Evolutionary conservation across 768 basidiomycete species (phyloP).

Genomic region (Pholiota molesta): DNA sequence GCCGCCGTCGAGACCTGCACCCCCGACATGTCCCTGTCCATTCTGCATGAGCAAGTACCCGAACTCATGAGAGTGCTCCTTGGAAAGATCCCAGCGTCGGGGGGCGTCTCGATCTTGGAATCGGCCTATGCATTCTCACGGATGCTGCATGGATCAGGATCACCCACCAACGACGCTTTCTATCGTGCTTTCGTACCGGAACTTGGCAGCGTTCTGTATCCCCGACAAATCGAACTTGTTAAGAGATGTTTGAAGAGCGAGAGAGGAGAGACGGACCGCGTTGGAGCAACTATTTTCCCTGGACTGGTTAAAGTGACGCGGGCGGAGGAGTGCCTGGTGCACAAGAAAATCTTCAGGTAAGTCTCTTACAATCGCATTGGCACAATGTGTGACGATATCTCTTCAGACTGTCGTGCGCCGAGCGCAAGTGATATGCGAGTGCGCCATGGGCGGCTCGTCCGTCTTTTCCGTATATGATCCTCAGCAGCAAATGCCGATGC

Average conservation of each 20-base stretch:
- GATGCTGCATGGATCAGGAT: conserved; percentile 78
- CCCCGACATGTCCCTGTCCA: conserved; percentile 65
- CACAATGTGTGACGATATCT: conserved; percentile 7
- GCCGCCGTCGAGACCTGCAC: conserved; percentile 82
- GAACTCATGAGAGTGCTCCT: conserved; percentile 59
- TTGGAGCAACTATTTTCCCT: conserved; percentile 87
- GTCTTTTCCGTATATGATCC: conserved; percentile 23
- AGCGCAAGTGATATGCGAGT: conserved; percentile 88
- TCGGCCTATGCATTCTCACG: conserved; percentile 80
- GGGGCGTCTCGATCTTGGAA: conserved; percentile 63
- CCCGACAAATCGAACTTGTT: conserved; percentile 82
- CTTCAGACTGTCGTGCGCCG: conserved; percentile 70
- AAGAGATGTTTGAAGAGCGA: conserved; percentile 82
- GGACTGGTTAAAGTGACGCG: conserved; percentile 82
- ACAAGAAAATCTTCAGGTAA: conserved; percentile 55
- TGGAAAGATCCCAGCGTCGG: conserved; percentile 42
- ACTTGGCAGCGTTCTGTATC: conserved; percentile 70
- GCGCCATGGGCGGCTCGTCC: conserved; percentile 55
- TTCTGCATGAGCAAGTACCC: conserved; percentile 75
- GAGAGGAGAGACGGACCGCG: conserved; percentile 68
- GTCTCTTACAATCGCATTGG: conserved; percentile 11
- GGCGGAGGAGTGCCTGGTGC: conserved; percentile 36
- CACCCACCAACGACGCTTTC: conserved; percentile 70
- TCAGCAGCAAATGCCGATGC: conserved; percentile 11
- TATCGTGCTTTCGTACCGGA: conserved; percentile 89